Conservation (phyloP, 2,329 filamentous ascomycete species). For the Westerdykella ornata region DNA sequence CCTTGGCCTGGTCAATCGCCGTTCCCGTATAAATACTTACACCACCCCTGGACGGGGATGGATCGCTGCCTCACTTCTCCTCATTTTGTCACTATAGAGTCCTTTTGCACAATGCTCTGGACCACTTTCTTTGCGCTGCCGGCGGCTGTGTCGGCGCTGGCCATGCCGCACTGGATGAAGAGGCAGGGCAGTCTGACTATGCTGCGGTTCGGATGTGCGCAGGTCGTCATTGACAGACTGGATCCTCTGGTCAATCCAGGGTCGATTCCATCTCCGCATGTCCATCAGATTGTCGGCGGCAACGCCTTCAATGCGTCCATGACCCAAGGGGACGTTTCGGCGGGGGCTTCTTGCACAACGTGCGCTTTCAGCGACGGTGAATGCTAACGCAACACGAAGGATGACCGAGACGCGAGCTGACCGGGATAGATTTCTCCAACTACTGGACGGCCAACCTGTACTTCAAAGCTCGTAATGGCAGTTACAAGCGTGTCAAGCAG, state of each 20-base stretch:
- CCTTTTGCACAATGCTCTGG: slow-evolving; percentile 17
- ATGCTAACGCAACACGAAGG: not conserved
- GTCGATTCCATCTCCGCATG: slow-evolving; percentile 28
- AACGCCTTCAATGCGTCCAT: slow-evolving; percentile 45
- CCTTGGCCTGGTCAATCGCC: no score
- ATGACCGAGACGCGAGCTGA: slow-evolving; percentile 1
- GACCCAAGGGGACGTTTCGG: slow-evolving; percentile 28
- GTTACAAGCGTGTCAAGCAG: slow-evolving; percentile 34
- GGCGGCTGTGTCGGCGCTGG: slow-evolving; percentile 16
- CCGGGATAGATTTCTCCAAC: slow-evolving; percentile 26
- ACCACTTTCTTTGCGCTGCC: slow-evolving; percentile 17
- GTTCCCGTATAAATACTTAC: no score
- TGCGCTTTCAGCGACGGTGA: slow-evolving; percentile 38
- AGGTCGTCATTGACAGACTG: slow-evolving; percentile 27
- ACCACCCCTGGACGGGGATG: no score
- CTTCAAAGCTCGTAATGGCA: slow-evolving; percentile 38
- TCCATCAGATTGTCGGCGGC: slow-evolving; percentile 40
- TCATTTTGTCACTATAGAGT: not conserved
- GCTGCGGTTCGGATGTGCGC: slow-evolving; percentile 30
- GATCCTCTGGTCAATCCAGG: slow-evolving; percentile 36
- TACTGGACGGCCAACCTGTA: slow-evolving; percentile 42
- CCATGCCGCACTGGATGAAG: slow-evolving; percentile 5
- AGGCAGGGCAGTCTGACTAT: slow-evolving; percentile 24
- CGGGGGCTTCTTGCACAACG: slow-evolving; percentile 37
- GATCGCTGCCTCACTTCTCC: not conserved